Base-by-base conservation (phyloP, 1,139 yeast genomes). In the Geotrichum reessii region DNA sequence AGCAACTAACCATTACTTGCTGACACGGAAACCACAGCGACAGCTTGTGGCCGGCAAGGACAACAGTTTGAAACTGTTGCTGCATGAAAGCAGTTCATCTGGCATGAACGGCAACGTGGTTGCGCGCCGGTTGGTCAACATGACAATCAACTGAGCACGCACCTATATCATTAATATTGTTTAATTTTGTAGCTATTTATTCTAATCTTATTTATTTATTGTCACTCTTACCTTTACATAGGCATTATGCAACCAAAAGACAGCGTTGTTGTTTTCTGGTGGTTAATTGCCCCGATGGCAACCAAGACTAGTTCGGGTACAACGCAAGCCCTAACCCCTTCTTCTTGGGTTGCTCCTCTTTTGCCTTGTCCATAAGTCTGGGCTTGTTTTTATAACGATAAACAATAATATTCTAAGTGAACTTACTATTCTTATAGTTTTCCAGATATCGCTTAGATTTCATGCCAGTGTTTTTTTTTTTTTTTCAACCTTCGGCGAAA, bases 51-150 rank as follows among this genome's bases (percentile, higher is more conserved):
- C 47, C 22, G 56, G 56, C 33, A 50, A 50, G 21, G 56, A 53
- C 47, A 53, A 50, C 37, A 53, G 33, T 33, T 21, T 53, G 46
- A 31, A 64, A 33, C 47, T 62, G 19, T 57, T 59, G 50, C 54
- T 63, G 37, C 52, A 63, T 14, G 63, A 63, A 33, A 44, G 56
- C 46, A 55, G 61, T 8, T 59, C 61, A 17, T 47, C 58, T 24
- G 58, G 57, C 22, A 46, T 47, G 25, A 46, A 57, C 28, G 40
- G 40, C 40, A 58, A 57, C 47, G 53, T 50, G 5, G 52, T 63
- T 48, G 56, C 61, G 12, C 61, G 61, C 24, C 59, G 64, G 21
- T 50, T 63, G 28, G 59, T 63, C 49, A 59, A 59, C 55, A 59
- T 63, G 63, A 57, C 61, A 21, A 47, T 63, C 53, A 58, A 57